Percentiles rank a stretch among this genome's conserved stretches.
These are phyloP conservation scores for Kodamaea lidongshanica DNA, from an alignment of 805 yeast species.

Conservation along the genomic window DNA sequence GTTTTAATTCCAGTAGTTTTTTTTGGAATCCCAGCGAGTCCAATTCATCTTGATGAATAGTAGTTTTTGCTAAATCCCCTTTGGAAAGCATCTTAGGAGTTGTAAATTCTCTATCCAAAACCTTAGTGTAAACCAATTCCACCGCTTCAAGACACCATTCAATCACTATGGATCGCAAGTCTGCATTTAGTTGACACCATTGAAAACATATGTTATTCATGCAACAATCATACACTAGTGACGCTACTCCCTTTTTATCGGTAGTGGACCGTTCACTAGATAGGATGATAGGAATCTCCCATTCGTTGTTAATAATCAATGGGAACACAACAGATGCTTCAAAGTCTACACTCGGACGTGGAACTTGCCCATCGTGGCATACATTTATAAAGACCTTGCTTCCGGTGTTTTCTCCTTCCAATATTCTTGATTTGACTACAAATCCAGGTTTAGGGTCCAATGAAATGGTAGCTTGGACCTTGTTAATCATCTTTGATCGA, in stretches of 20 bases:
- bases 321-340: slow-evolving; percentile 55
- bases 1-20: slow-evolving; percentile 27
- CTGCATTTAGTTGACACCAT: slow-evolving; percentile 54
- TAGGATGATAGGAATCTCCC: slow-evolving; percentile 82
- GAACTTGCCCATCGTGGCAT: slow-evolving; percentile 61
- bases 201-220: slow-evolving; percentile 56
- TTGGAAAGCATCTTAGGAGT: slow-evolving; percentile 70
- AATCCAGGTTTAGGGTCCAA: slow-evolving; percentile 59
- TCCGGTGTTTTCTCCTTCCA: slow-evolving; percentile 24
- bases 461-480: slow-evolving; percentile 14
- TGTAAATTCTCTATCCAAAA: slow-evolving; percentile 56
- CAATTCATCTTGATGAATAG: slow-evolving; percentile 40
- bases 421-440: slow-evolving; percentile 61
- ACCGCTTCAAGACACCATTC: slow-evolving; percentile 84
- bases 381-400: slow-evolving; percentile 75
- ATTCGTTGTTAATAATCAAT: slow-evolving; percentile 58
- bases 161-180: slow-evolving; percentile 57
- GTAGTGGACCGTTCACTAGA: slow-evolving; percentile 48
- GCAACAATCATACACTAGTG: slow-evolving; percentile 75
- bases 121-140: slow-evolving; percentile 45
- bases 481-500: slow-evolving; percentile 7
- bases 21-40: slow-evolving; percentile 31
- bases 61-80: slow-evolving; percentile 50
- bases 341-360: slow-evolving; percentile 51
- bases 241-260: slow-evolving; percentile 65